These are phyloP conservation scores for Pseudotulostoma volvatum DNA, from an alignment of 495 filamentous ascomycete genomes.

Conservation along the genomic window DNA sequence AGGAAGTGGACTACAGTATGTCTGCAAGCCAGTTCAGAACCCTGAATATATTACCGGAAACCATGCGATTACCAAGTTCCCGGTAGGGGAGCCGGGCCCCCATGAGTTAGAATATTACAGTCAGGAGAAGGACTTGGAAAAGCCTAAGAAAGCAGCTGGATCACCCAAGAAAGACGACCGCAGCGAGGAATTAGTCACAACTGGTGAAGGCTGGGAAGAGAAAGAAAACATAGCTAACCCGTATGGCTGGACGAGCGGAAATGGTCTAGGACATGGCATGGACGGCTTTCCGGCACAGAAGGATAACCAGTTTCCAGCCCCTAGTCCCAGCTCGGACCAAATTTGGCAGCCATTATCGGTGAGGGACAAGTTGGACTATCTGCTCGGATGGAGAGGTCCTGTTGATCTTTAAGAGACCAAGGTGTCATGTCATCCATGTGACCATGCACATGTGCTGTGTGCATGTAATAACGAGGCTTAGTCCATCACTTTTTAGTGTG, in stretches of 20 bases:
- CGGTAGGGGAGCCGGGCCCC: neutral
- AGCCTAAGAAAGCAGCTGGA: neutral
- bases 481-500: no score
- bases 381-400: slow-evolving; percentile 24
- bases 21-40: neutral
- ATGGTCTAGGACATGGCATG: neutral
- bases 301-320: neutral
- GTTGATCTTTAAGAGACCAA: no score
- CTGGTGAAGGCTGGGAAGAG: no score
- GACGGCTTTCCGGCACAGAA: neutral
- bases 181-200: no score
- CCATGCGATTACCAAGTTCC: neutral
- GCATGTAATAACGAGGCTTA: no score
- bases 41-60: neutral
- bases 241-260: neutral
- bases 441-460: no score
- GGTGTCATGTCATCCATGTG: no score
- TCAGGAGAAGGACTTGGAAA: neutral
- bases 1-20: neutral
- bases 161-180: neutral
- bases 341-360: neutral
- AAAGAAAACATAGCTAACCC: neutral
- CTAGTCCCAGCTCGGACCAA: neutral
- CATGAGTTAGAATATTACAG: neutral
- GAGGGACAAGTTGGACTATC: slow-evolving; percentile 21